Evolutionary conservation across 2,329 filamentous ascomycete species (phyloP), one percentile per base, ranked within the genome.

Genomic region (Pseudocercospora musae): DNA sequence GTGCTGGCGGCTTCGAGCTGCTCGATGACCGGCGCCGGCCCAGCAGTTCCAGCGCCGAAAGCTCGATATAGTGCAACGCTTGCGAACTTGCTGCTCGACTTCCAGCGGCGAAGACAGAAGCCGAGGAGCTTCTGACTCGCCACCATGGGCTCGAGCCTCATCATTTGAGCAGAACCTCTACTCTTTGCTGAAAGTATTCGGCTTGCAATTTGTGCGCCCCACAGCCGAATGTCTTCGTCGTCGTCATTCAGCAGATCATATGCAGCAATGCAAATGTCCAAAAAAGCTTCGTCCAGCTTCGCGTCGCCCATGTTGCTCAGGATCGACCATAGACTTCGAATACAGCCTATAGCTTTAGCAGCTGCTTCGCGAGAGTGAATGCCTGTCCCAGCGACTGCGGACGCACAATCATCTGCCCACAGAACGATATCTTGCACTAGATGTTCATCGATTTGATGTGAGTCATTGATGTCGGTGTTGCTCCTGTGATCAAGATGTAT

Each of bases 231-330:
- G 61, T 97, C 92, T 65, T 96, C 91, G 72, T 98, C 94, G 72
- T 98, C 94, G 72, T 98, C 95, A 72, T 91, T 90, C 4, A 96
- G 82, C 50, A 87, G 81, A 72, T 92, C 88, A 75, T 95, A 93
- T 1, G 94, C 78, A 3, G 88, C 80, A 4, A 92, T 74, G 57
- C 89, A 83, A 29, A 85, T 78, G 1, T 84, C 78, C 1, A 91
- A 75, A 33, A 85, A 62, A 9, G 40, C 31, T 5, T 6, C 9
- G n/a, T 64, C 48, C 10, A 67, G 57, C 18, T 33, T 23, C 31
- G 48, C 11, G 2, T 62, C 42, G 23, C n/a, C 6, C 11, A 25
- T 46, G 7, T 20, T 44, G 29, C 29, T 20, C 8, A 71, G 27
- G 1, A 48, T 20, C 3, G 20, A 58, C 70, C 70, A 73, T 4